These are phyloP conservation scores for Fomitopsis serialis DNA, from an alignment of 768 basidiomycete genomes.

Conservation along the genomic window DNA sequence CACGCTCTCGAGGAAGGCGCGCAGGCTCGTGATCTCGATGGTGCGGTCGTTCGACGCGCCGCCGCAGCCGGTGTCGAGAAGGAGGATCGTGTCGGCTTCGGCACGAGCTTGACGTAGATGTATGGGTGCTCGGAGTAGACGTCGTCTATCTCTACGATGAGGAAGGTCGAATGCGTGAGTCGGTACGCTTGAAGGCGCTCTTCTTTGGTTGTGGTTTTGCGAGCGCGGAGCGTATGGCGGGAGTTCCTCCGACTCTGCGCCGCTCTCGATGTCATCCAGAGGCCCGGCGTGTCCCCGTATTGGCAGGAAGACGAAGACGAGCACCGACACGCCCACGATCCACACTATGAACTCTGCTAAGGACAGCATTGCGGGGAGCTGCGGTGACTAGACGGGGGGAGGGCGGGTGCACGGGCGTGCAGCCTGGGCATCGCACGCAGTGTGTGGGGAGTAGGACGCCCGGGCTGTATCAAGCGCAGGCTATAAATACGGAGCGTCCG, in stretches of 20 bases:
- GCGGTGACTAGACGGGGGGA: not conserved
- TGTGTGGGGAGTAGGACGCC: too few relatives aligned
- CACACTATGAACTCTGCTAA: constrained; percentile 6
- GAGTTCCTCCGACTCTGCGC: not conserved
- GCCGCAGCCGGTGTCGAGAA: constrained; percentile 54
- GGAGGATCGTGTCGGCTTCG: constrained; percentile 34
- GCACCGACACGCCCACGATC: not conserved
- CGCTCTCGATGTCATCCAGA: not conserved
- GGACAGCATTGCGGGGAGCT: constrained; percentile 2
- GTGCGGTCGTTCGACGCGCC: constrained; percentile 37
- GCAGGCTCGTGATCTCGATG: constrained; percentile 36
- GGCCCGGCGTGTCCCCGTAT: not conserved
- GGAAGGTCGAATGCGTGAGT: constrained; percentile 32
- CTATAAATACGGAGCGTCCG: too few relatives aligned
- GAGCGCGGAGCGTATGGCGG: not conserved
- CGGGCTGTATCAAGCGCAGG: too few relatives aligned
- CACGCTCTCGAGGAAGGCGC: constrained; percentile 46
- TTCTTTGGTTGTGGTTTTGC: not conserved
- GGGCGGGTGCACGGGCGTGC: not conserved
- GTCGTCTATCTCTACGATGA: constrained; percentile 47
- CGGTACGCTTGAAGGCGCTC: constrained; percentile 31
- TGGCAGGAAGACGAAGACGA: constrained; percentile 2
- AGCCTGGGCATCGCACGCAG: too few relatives aligned
- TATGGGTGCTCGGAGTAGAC: constrained; percentile 47
- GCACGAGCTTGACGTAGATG: constrained; percentile 46